Percentiles rank a stretch among this genome's conserved stretches.
These are phyloP conservation scores for Lasiodiplodia sp. DNA, from an alignment of 2,329 filamentous ascomycete genomes.

Conservation along the genomic window DNA sequence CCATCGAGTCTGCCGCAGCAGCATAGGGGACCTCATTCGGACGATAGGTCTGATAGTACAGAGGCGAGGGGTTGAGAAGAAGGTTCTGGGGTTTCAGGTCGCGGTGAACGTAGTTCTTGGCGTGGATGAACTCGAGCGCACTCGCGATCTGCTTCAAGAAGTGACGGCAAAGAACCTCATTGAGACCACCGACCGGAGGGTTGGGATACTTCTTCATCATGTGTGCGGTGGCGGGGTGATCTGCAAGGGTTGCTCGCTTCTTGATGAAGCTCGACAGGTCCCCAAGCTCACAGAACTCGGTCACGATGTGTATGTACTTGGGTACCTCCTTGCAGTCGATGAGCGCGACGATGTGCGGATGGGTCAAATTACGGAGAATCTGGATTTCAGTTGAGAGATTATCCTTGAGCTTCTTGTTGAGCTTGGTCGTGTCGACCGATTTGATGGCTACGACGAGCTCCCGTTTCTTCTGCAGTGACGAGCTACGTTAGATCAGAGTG, in stretches of 20 bases:
- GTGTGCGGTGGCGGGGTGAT: conserved; percentile 82
- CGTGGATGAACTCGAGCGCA: conserved; percentile 85
- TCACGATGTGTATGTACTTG: conserved; percentile 92
- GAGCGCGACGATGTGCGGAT: conserved; percentile 95
- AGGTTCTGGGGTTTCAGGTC: conserved; percentile 98
- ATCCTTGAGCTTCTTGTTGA: conserved; percentile 95
- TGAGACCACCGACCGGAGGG: conserved; percentile 80
- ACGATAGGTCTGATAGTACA: conserved; percentile 67
- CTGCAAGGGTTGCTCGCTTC: conserved; percentile 81
- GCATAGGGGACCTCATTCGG: conserved; percentile 74
- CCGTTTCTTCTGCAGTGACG: conserved; percentile 68
- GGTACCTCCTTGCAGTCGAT: conserved; percentile 91
- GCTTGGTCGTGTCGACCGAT: conserved; percentile 86
- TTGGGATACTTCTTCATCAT: conserved; percentile 95
- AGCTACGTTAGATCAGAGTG: conserved; percentile 29
- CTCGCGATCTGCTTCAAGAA: conserved; percentile 95
- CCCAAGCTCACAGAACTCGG: conserved; percentile 97
- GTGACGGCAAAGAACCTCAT: conserved; percentile 95
- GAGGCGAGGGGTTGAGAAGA: conserved; percentile 81
- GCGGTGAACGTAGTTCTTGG: conserved; percentile 88
- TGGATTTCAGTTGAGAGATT: conserved; percentile 96
- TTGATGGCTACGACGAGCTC: conserved; percentile 95
- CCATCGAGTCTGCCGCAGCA: conserved; percentile 80
- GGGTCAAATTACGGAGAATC: conserved; percentile 90
- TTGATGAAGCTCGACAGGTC: conserved; percentile 97